phyloP scores from a whole-genome alignment of 768 basidiomycete species.

The Lactifluus piperatus region DNA sequence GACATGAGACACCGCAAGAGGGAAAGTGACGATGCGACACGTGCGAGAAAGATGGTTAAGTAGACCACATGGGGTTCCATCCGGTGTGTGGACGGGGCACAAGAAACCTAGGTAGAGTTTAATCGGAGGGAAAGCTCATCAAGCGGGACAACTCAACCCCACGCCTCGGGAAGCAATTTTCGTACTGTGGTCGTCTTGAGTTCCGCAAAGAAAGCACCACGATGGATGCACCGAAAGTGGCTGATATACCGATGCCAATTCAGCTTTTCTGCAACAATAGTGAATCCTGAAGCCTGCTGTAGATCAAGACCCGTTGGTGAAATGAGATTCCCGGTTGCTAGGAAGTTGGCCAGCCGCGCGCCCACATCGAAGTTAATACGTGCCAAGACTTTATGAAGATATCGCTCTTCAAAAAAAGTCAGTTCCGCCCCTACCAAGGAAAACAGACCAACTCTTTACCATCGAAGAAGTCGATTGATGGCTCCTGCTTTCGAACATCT shows the following conservation, averaged over 20 bases:
- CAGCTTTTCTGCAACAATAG: conserved; percentile 96
- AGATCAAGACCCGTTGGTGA: conserved; percentile 94
- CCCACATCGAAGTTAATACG: conserved; percentile 91
- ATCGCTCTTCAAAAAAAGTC: conserved; percentile 48
- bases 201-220: conserved; percentile 98
- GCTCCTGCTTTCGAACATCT: conserved; percentile 70
- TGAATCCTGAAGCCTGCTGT: conserved; percentile 97
- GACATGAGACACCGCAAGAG: conserved; percentile 68
- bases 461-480: conserved; percentile 79
- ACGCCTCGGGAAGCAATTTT: conserved; percentile 93
- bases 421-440: not conserved
- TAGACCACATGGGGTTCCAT: conserved; percentile 95
- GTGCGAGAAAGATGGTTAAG: conserved; percentile 93
- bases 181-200: conserved; percentile 97
- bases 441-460: conserved; percentile 41
- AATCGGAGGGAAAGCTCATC: conserved; percentile 3
- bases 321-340: conserved; percentile 93
- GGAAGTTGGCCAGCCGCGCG: conserved; percentile 81
- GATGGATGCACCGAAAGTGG: conserved; percentile 97
- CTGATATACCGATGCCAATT: conserved; percentile 98
- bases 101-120: conserved; percentile 61
- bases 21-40: conserved; percentile 80
- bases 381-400: conserved; percentile 64
- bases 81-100: conserved; percentile 97
- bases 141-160: conserved; percentile 52